These are phyloP conservation scores for Entomophthora muscae DNA, from an alignment of 371 early-diverging fungal species.

Conservation along the genomic window DNA sequence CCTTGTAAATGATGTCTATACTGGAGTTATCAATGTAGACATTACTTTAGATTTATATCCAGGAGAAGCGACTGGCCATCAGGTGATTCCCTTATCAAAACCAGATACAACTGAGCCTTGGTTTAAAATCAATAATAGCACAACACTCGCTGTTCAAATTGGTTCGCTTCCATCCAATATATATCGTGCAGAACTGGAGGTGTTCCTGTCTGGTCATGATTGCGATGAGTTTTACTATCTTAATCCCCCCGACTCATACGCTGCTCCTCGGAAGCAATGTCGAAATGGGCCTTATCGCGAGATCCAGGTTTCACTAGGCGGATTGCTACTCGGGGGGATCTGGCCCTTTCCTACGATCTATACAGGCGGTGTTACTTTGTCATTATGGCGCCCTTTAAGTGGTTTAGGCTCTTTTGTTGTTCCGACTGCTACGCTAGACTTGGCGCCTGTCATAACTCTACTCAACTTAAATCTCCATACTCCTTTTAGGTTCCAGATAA, in stretches of 20 bases:
- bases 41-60: background rate
- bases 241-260: background rate
- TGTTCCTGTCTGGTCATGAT: conserved; percentile 1
- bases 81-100: background rate
- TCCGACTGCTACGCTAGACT: background rate
- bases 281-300: background rate
- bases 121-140: background rate
- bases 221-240: conserved; percentile 3
- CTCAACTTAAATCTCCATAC: background rate
- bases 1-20: conserved; percentile 7
- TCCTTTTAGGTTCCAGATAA: background rate
- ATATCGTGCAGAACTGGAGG: background rate
- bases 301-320: background rate
- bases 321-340: background rate
- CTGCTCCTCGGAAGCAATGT: background rate
- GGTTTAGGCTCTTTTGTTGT: conserved; percentile 6
- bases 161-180: background rate
- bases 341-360: conserved; percentile 5
- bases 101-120: background rate
- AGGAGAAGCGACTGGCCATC: background rate
- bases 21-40: background rate
- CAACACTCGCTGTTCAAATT: background rate
- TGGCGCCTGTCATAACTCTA: background rate
- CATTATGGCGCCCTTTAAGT: conserved; percentile 3
- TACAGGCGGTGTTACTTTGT: conserved; percentile 6